A percentile compares a stretch with the other conserved stretches of the same genome.
These are phyloP conservation scores for Xylariaceae sp. DNA, from an alignment of 2,329 filamentous ascomycete species.

Conservation along the genomic window DNA sequence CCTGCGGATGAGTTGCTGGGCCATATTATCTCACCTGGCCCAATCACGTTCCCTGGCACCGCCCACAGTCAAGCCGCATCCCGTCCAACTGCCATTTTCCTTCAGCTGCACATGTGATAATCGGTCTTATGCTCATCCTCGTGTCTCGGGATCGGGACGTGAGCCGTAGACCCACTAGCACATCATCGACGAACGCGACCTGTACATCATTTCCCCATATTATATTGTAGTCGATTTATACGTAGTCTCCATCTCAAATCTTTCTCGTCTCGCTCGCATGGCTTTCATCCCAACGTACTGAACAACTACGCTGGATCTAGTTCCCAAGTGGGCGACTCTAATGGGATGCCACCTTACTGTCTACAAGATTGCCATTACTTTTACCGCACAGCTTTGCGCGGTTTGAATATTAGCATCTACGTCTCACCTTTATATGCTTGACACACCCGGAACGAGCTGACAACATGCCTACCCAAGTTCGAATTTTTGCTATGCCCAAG, in stretches of 20 bases:
- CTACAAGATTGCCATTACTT: constrained; percentile 92
- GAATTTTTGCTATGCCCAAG: constrained; percentile 73
- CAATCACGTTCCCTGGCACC: constrained; percentile 37
- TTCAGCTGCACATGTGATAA: constrained; percentile 40
- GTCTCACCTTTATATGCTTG: constrained; percentile 79
- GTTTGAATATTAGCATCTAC: constrained; percentile 79
- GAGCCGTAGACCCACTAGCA: constrained; percentile 30
- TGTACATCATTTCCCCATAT: constrained; percentile 6
- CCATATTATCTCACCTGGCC: constrained; percentile 29
- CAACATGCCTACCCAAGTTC: constrained; percentile 68
- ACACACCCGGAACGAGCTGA: constrained; percentile 51
- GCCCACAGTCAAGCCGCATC: constrained; percentile 34
- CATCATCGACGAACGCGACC: constrained; percentile 9
- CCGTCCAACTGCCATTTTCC: constrained; percentile 35
- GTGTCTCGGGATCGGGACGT: constrained; percentile 23
- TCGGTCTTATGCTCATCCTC: constrained; percentile 25
- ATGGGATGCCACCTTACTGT: constrained; percentile 80
- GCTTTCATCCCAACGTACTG: constrained; percentile 16
- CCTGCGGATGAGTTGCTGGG: constrained; percentile 41
- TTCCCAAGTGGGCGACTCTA: constrained; percentile 38
- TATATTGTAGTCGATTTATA: constrained; percentile 29
- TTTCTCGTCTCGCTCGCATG: constrained; percentile 15
- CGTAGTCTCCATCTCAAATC: constrained; percentile 15
- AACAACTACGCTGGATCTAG: constrained; percentile 20
- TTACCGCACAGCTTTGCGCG: constrained; percentile 86